phyloP scores from a whole-genome alignment of 805 yeast genomes.

The Kuraishia piskuri region DNA sequence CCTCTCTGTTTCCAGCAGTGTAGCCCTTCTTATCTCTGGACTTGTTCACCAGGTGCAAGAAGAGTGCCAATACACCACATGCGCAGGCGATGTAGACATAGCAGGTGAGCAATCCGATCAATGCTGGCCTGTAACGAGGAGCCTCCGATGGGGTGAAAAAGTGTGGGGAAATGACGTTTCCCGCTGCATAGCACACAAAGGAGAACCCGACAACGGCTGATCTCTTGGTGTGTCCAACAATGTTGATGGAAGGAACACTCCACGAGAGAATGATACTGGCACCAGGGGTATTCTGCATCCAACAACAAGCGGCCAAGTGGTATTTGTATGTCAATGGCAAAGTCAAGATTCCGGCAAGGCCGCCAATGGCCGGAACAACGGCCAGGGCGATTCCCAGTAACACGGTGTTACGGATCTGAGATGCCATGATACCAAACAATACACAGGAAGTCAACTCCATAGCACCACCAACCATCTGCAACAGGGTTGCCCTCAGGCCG shows the following conservation, averaged over 20 bases:
- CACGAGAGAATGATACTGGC: conserved; percentile 8
- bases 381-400: conserved; percentile 12
- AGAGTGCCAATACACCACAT: conserved; percentile 16
- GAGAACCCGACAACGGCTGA: conserved; percentile 42
- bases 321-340: conserved; percentile 14
- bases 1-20: conserved; percentile 22
- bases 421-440: conserved; percentile 19
- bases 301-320: conserved; percentile 20
- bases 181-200: conserved; percentile 55
- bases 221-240: conserved; percentile 63
- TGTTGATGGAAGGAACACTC: conserved; percentile 25
- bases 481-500: conserved; percentile 18
- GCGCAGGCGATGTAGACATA: conserved; percentile 19
- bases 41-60: conserved; percentile 16
- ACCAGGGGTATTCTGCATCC: conserved; percentile 9
- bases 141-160: conserved; percentile 47
- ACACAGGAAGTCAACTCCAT: conserved; percentile 22
- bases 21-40: conserved; percentile 15
- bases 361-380: conserved; percentile 9
- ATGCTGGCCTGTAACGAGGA: conserved; percentile 50
- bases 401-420: conserved; percentile 16
- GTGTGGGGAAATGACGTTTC: conserved; percentile 65
- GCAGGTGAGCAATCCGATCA: conserved; percentile 40
- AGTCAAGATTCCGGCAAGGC: conserved; percentile 7
- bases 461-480: conserved; percentile 20